A percentile compares a stretch with the other conserved stretches of the same genome.
Evolutionary conservation across 495 filamentous ascomycete species (phyloP).

Genomic region (Podospora pseudoanserina): DNA sequence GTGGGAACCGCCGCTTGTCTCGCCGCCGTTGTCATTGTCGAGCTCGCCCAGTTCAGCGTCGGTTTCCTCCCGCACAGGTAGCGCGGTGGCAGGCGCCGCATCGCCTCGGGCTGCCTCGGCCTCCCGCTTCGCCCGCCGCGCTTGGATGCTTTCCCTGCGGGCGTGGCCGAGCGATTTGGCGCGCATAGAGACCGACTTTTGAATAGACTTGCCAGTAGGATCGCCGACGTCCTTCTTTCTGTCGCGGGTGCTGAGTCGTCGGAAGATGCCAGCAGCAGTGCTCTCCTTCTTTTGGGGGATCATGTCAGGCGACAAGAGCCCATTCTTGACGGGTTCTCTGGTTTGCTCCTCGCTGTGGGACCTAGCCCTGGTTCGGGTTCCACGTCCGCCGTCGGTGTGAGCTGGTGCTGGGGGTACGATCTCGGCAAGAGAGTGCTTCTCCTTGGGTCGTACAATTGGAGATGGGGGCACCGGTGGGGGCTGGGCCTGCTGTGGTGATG

Average conservation of each 20-base stretch:
- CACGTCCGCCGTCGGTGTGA: conserved; percentile 79
- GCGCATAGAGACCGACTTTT: conserved; percentile 59
- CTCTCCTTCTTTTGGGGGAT: conserved; percentile 75
- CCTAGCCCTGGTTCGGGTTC: conserved; percentile 73
- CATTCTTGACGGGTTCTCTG: conserved; percentile 67
- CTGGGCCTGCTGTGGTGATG: conserved; percentile 27
- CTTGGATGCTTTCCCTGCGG: conserved; percentile 85
- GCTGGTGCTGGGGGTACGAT: conserved; percentile 80
- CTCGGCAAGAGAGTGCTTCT: conserved; percentile 54
- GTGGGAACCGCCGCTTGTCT: conserved; percentile 49
- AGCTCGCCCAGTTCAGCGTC: conserved; percentile 54
- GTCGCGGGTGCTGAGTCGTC: conserved; percentile 85
- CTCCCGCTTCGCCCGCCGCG: conserved; percentile 58
- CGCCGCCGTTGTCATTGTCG: conserved; percentile 23
- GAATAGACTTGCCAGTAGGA: conserved; percentile 34
- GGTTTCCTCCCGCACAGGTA: conserved; percentile 75
- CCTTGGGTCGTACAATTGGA: conserved; percentile 45
- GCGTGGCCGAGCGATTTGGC: conserved; percentile 90
- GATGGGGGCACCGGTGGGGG: conserved; percentile 25
- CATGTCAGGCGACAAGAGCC: conserved; percentile 61
- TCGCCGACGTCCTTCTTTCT: conserved; percentile 54
- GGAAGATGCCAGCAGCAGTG: conserved; percentile 77
- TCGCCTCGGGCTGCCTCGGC: conserved; percentile 39
- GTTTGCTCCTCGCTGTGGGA: conserved; percentile 97
- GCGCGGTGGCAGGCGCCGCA: conserved; percentile 48